Evolutionary conservation across 2,329 filamentous ascomycete species (phyloP), one percentile per base, ranked within the genome.

Genomic region (Phaeosphaeriaceae sp.): DNA sequence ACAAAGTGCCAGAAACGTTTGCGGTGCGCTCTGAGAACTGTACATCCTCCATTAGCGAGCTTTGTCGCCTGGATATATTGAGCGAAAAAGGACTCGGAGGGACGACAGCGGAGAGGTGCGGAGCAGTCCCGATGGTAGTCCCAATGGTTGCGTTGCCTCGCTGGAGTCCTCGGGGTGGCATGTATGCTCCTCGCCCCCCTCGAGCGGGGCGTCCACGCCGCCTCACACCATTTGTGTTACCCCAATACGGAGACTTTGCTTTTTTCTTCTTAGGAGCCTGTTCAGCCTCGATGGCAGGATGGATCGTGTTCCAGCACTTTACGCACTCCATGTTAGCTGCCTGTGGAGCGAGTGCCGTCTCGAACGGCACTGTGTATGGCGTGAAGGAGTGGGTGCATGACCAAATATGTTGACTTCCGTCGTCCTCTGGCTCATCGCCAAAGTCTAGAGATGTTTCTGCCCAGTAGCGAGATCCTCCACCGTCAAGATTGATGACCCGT

Each of bases 361-460:
- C 30, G 8, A 73, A 54, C 8, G 51, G 52, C 15, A 71, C 58
- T 22, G 55, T 64, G 35, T 59, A 64, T 3, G 66, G 59, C 0
- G 28, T 13, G 57, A 75, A 76, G 3, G 19, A 3, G 48, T 77
- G 75, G 1, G 43, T 1, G 52, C 75, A 77, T 22, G 64, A 42
- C 73, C 73, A 77, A 1, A 54, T 22, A 1, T 50, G 56, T 24
- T 75, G 67, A 40, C 61, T 54, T 11, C 55, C 40, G 21, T 71
- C 61, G 24, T 77, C 70, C 0, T 61, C 65, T 4, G 78, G 78
- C 55, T 80, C 78, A 0, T 70, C 66, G 28, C 78, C 78, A 49
- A 81, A 80, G 58, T 79, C 56, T 0, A 72, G 46, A 22, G 61
- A 65, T 30, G 62, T 52, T 0, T 59, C 13, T 46, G 68, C 71